Conservation (phyloP, 768 basidiomycete species). For the Lentinula boryana region DNA sequence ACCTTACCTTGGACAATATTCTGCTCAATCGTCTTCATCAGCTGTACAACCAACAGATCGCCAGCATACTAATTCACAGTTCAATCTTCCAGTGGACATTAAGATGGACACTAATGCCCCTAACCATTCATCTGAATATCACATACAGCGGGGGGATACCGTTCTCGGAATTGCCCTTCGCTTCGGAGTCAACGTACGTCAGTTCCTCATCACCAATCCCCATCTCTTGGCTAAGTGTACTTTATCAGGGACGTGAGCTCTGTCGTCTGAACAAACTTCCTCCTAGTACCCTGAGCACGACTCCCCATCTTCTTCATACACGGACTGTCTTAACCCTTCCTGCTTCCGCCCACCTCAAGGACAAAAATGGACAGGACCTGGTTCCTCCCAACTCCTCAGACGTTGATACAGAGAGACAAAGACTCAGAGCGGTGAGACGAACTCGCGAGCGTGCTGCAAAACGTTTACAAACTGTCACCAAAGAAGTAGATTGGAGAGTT, state of each 20-base stretch:
- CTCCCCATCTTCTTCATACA: conserved; percentile 71
- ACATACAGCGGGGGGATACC: conserved; percentile 52
- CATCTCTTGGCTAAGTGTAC: not conserved
- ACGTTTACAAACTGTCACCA: conserved; percentile 56
- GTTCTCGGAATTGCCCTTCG: conserved; percentile 59
- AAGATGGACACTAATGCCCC: not conserved
- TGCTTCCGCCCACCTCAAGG: conserved; percentile 18
- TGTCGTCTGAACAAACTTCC: conserved; percentile 67
- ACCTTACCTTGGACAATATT: not conserved
- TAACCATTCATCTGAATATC: conserved; percentile 34
- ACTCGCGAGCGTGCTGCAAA: conserved; percentile 52
- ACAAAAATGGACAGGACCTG: not conserved
- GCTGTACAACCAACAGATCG: not conserved
- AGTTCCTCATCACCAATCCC: not conserved
- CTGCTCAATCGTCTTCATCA: not conserved
- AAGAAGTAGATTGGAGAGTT: conserved; percentile 63
- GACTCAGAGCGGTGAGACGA: conserved; percentile 35
- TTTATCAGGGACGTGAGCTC: conserved; percentile 44
- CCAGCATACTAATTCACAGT: not conserved
- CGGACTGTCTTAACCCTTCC: conserved; percentile 53
- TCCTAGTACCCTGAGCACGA: conserved; percentile 56
- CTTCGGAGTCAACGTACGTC: conserved; percentile 55
- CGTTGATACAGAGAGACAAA: conserved; percentile 16
- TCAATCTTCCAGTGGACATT: conserved; percentile 4
- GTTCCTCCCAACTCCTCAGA: conserved; percentile 16